These are phyloP conservation scores for Hypoxylon sp. DNA, from an alignment of 2,329 filamentous ascomycete genomes.

Conservation along the genomic window DNA sequence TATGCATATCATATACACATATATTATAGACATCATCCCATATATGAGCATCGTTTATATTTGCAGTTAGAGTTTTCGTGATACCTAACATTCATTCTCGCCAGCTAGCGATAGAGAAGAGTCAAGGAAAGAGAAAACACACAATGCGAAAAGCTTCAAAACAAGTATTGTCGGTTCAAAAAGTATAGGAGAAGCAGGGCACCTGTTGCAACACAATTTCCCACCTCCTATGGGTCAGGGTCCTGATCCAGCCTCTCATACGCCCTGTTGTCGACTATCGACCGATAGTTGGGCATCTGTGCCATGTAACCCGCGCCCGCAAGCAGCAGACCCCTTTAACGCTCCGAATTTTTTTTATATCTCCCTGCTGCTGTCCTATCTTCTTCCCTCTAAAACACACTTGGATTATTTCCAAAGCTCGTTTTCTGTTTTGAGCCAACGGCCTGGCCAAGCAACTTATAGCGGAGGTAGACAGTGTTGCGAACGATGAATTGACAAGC, in stretches of 20 bases:
- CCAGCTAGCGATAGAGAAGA: slow-evolving; percentile 42
- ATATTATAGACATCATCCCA: neutral
- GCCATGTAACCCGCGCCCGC: slow-evolving; percentile 32
- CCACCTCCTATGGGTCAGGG: slow-evolving; percentile 19
- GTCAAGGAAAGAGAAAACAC: slow-evolving; percentile 41
- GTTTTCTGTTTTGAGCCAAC: slow-evolving; percentile 32
- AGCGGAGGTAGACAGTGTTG: slow-evolving; percentile 42
- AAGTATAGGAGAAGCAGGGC: slow-evolving; percentile 47
- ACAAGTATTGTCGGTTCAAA: slow-evolving; percentile 43
- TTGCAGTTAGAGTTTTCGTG: slow-evolving; percentile 48
- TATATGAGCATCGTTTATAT: slow-evolving; percentile 49
- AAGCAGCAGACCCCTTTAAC: slow-evolving; percentile 36
- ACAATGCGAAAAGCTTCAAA: slow-evolving; percentile 50
- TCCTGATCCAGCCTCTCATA: slow-evolving; percentile 31
- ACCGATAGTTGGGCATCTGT: slow-evolving; percentile 32
- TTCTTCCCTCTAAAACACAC: slow-evolving; percentile 37
- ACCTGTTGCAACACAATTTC: slow-evolving; percentile 44
- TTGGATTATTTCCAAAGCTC: slow-evolving; percentile 46
- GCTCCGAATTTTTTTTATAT: slow-evolving; percentile 40
- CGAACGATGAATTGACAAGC: slow-evolving; percentile 46
- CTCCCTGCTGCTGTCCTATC: slow-evolving; percentile 36
- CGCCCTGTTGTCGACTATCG: slow-evolving; percentile 33
- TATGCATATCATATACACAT: neutral
- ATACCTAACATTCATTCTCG: slow-evolving; percentile 46
- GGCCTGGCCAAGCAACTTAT: slow-evolving; percentile 38